phyloP scores from a whole-genome alignment of 768 basidiomycete species.

The Boletellus emodensis region DNA sequence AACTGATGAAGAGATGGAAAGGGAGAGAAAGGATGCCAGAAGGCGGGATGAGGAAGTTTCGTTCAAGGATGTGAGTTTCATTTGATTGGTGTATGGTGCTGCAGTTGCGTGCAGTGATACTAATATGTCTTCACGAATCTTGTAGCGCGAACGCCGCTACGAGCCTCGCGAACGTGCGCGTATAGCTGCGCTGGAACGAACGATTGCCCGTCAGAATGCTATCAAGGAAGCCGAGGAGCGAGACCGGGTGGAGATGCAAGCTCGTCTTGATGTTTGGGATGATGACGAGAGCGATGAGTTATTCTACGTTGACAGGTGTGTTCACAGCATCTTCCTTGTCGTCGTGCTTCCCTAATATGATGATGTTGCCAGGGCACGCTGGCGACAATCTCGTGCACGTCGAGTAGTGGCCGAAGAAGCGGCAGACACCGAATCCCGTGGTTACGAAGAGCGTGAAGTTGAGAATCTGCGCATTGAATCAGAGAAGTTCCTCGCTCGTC shows the following conservation, averaged over 20 bases:
- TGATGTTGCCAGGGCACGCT: slow-evolving; percentile 54
- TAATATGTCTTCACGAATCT: slow-evolving; percentile 1
- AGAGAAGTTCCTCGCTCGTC: slow-evolving; percentile 87
- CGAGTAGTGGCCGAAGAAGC: slow-evolving; percentile 74
- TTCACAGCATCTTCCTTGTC: background rate
- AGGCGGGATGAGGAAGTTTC: slow-evolving; percentile 78
- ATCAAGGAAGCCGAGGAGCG: slow-evolving; percentile 76
- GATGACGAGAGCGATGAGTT: slow-evolving; percentile 90
- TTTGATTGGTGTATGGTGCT: background rate
- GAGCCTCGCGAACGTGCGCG: slow-evolving; percentile 85
- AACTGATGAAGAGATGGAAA: slow-evolving; percentile 88
- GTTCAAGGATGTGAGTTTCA: slow-evolving; percentile 70
- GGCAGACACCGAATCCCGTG: slow-evolving; percentile 78
- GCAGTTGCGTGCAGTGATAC: background rate
- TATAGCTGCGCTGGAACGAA: slow-evolving; percentile 71
- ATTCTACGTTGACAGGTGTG: slow-evolving; percentile 89
- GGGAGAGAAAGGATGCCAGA: slow-evolving; percentile 71
- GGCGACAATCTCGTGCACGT: slow-evolving; percentile 75
- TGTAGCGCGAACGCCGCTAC: slow-evolving; percentile 87
- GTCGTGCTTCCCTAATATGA: background rate
- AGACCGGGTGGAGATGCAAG: slow-evolving; percentile 74
- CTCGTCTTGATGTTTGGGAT: slow-evolving; percentile 84
- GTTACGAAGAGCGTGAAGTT: slow-evolving; percentile 79
- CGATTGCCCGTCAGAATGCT: slow-evolving; percentile 66
- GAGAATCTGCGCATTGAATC: slow-evolving; percentile 87